Evolutionary conservation across 2,329 filamentous ascomycete species (phyloP).

Genomic region (Ambrosiella cleistominuta): DNA sequence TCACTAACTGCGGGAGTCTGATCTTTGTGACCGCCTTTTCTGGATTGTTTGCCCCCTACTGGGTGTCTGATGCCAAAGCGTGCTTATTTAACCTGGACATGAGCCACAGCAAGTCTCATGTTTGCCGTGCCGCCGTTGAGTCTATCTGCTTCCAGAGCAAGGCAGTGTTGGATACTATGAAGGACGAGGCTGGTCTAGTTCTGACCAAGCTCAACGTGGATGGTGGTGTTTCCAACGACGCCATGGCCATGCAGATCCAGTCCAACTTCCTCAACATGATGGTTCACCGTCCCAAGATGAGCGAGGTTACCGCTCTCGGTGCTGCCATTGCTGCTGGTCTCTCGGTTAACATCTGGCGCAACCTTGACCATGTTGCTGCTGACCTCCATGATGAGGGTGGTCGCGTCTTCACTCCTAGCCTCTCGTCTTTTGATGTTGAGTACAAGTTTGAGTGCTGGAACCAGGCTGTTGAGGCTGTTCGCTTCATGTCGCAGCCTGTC

Average conservation of each 20-base stretch:
- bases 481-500: conserved; percentile 23
- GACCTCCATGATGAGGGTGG: conserved; percentile 39
- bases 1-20: conserved; percentile 60
- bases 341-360: conserved; percentile 60
- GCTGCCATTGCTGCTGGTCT: conserved; percentile 83
- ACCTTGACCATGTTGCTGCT: conserved; percentile 54
- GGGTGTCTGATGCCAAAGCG: conserved; percentile 78
- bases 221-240: conserved; percentile 76
- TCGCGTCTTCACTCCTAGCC: conserved; percentile 36
- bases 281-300: conserved; percentile 71
- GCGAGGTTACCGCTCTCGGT: conserved; percentile 75
- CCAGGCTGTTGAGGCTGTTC: conserved; percentile 41
- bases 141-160: conserved; percentile 87
- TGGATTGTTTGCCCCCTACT: conserved; percentile 81
- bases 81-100: conserved; percentile 62
- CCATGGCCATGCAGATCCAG: conserved; percentile 83
- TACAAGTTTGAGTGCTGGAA: conserved; percentile 32
- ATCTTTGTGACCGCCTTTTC: conserved; percentile 82
- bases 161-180: conserved; percentile 84
- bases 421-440: no score
- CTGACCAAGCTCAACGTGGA: conserved; percentile 66
- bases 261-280: conserved; percentile 69
- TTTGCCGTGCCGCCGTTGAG: conserved; percentile 76
- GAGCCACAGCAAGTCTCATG: conserved; percentile 70
- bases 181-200: conserved; percentile 61